Conservation (phyloP, 352 stramenopile species). For the Plasmopara viticola region DNA sequence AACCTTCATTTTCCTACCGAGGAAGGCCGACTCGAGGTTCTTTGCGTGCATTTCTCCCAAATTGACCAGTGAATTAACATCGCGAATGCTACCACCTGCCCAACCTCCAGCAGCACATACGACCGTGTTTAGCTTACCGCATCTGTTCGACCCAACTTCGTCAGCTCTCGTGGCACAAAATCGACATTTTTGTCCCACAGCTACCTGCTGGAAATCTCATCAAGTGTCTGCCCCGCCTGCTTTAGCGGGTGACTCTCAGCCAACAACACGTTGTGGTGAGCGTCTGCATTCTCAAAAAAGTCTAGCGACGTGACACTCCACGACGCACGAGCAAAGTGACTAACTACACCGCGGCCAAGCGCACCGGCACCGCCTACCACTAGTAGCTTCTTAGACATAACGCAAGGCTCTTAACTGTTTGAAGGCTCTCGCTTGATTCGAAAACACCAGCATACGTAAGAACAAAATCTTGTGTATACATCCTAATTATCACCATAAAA, state of each 20-base stretch:
- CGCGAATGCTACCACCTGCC: constrained; percentile 69
- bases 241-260: constrained; percentile 40
- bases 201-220: constrained; percentile 39
- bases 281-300: constrained; percentile 59
- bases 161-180: constrained; percentile 1
- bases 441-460: background rate
- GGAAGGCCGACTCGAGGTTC: constrained; percentile 74
- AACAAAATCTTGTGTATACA: background rate
- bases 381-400: constrained; percentile 57
- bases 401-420: background rate
- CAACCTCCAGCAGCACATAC: constrained; percentile 78
- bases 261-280: constrained; percentile 38
- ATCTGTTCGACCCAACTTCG: constrained; percentile 14
- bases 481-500: background rate
- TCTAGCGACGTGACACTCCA: constrained; percentile 73
- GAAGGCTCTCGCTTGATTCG: no score
- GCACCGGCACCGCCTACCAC: constrained; percentile 71
- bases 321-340: constrained; percentile 47
- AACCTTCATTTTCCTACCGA: constrained; percentile 30
- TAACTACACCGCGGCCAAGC: constrained; percentile 62
- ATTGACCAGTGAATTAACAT: constrained; percentile 53
- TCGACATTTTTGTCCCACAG: background rate
- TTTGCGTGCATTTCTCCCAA: constrained; percentile 65
- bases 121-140: constrained; percentile 62
- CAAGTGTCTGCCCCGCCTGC: constrained; percentile 45